Evolutionary conservation across 345 rosid species (phyloP).

Genomic region (Cardamine chenopodiifolia): DNA sequence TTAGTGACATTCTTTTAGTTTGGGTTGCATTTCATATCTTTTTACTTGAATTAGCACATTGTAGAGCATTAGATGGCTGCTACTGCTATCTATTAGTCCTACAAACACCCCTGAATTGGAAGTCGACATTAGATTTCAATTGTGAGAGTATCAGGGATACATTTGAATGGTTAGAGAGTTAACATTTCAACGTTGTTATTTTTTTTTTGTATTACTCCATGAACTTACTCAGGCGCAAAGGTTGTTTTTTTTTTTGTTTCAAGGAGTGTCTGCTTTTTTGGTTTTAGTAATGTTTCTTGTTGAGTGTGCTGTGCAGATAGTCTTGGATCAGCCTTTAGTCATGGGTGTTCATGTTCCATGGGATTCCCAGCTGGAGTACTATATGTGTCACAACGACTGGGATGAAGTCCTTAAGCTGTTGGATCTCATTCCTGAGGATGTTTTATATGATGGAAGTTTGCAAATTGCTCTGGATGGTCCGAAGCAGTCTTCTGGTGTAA

Average conservation of each 20-base stretch:
- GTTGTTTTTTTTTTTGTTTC: constrained; percentile 9
- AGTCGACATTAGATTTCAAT: constrained; percentile 2
- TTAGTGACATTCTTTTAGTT: constrained; percentile 5
- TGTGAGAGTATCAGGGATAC: constrained; percentile 16
- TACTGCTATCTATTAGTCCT: constrained; percentile 16
- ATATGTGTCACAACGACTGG: constrained; percentile 87
- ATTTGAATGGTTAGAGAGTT: constrained; percentile 24
- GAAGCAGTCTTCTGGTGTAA: constrained; percentile 53
- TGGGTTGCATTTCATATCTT: constrained; percentile 27
- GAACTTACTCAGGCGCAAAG: constrained; percentile 2
- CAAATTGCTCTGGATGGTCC: constrained; percentile 71
- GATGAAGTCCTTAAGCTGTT: constrained; percentile 81
- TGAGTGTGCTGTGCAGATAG: constrained; percentile 62
- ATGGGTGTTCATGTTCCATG: constrained; percentile 94
- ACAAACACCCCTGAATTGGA: constrained; percentile 10
- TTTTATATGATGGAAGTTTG: constrained; percentile 70
- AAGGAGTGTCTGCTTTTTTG: constrained; percentile 9
- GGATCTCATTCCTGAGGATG: constrained; percentile 71
- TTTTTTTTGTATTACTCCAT: neutral
- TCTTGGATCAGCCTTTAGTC: constrained; percentile 89
- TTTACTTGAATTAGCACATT: constrained; percentile 13
- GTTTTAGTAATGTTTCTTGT: constrained; percentile 35
- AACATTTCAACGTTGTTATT: neutral
- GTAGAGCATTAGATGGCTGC: constrained; percentile 17
- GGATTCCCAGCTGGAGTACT: constrained; percentile 95